Evolutionary conservation across 2,329 filamentous ascomycete species (phyloP), one percentile per base, ranked within the genome.

Genomic region (Thelonectria blattea): DNA sequence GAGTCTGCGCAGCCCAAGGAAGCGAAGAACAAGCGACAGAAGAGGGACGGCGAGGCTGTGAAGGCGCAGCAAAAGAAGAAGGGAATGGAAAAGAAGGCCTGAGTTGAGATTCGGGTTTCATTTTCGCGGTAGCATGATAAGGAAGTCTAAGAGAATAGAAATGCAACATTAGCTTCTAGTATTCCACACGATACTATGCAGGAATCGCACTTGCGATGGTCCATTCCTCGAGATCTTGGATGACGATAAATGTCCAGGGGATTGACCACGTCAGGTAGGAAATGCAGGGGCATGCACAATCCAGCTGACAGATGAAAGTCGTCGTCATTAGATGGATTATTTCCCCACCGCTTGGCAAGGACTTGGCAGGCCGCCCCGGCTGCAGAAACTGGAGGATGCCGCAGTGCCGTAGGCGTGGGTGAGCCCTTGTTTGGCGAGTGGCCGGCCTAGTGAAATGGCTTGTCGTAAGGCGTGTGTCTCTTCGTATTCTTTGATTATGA

Each of bases 361-460:
- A 10, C n/a, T 15, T 20, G 46, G 47, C 37, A 56, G 53, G 53
- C 46, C 37, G 42, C 53, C 53, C 53, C 37, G 34, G 34, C 10
- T 15, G 11, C 34, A 15, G 27, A 30, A 24, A 24, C 12, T 24
- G 18, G 10, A 24, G 43, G 18, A 46, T 12, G n/a, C 18, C 3
- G 30, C 24, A 37, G 42, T 37, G 39, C 37, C 46, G 46, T 46
- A 37, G 53, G 53, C 43, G 46, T 42, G 43, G 17, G 46, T 17
- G 37, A 30, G 46, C 46, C 46, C 46, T 51, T 47, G 34, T 37
- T n/a, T 37, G 15, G 34, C 12, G 11, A 47, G 52, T 2, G 34
- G 27, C 27, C 27, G 34, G 27, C 27, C 27, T 30, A 30, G 27
- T 30, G 27, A 24, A 47, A 27, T 27, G 45, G 12, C 37, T 5